These are phyloP conservation scores for Dioszegia crocea DNA, from an alignment of 768 basidiomycete species.

Conservation along the genomic window DNA sequence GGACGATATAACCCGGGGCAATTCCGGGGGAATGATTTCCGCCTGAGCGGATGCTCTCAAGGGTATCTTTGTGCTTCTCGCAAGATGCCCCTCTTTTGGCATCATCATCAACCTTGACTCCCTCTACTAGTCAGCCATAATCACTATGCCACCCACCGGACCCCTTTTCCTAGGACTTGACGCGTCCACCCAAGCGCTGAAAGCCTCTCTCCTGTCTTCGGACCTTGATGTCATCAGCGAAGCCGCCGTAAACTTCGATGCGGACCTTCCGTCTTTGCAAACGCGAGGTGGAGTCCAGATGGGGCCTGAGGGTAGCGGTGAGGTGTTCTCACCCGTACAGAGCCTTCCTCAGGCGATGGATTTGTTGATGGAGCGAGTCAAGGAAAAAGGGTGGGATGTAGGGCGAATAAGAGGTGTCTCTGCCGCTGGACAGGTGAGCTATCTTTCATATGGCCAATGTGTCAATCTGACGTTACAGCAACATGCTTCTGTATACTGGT, in stretches of 20 bases:
- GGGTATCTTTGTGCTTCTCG: not conserved
- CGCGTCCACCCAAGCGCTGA: slow-evolving; percentile 67
- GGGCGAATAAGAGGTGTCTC: slow-evolving; percentile 26
- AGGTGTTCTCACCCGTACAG: slow-evolving; percentile 72
- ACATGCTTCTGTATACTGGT: slow-evolving; percentile 84
- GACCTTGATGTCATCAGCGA: slow-evolving; percentile 63
- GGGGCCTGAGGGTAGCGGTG: slow-evolving; percentile 58
- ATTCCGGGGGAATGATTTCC: too few relatives aligned
- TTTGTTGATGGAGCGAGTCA: slow-evolving; percentile 58
- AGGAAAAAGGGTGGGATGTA: slow-evolving; percentile 29
- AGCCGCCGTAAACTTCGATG: slow-evolving; percentile 71
- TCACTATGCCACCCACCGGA: not conserved
- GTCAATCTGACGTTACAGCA: slow-evolving; percentile 29
- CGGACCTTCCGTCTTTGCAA: slow-evolving; percentile 59
- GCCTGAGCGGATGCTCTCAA: not conserved
- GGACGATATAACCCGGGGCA: not conserved
- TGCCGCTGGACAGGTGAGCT: slow-evolving; percentile 35
- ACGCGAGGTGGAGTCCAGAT: slow-evolving; percentile 47
- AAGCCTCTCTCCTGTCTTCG: slow-evolving; percentile 65
- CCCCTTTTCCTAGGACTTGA: slow-evolving; percentile 70
- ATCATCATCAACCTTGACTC: too few relatives aligned
- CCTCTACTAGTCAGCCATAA: too few relatives aligned
- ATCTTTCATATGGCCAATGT: too few relatives aligned
- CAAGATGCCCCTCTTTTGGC: too few relatives aligned
- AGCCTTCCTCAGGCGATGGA: slow-evolving; percentile 88